Evolutionary conservation across 2,329 filamentous ascomycete genomes (phyloP).

Genomic region (Fusarium hainanense): DNA sequence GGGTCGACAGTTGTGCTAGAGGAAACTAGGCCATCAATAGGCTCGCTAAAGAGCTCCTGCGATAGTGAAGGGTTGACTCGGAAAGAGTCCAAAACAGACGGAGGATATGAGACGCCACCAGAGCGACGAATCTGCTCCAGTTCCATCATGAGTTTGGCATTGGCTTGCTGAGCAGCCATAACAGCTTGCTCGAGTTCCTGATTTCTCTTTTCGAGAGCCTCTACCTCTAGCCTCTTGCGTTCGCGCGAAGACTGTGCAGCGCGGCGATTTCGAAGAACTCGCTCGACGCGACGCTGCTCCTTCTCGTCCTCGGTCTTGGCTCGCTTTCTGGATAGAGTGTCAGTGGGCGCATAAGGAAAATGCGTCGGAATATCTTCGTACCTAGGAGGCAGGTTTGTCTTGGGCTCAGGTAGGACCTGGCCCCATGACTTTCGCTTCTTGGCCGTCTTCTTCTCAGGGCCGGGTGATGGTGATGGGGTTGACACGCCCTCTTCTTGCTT

Average conservation of each 20-base stretch:
- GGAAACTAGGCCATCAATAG: constrained; percentile 56
- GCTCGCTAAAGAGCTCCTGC: constrained; percentile 64
- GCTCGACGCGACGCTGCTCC: constrained; percentile 96
- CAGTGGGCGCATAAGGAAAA: constrained; percentile 28
- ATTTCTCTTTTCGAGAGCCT: constrained; percentile 83
- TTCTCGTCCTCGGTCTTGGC: constrained; percentile 99
- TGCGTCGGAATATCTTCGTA: constrained; percentile 54
- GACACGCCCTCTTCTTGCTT: constrained; percentile 35
- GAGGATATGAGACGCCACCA: constrained; percentile 55
- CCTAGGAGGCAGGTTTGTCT: constrained; percentile 94
- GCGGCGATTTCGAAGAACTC: constrained; percentile 94
- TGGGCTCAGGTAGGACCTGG: constrained; percentile 94
- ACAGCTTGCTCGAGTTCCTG: constrained; percentile 74
- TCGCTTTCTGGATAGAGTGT: constrained; percentile 74
- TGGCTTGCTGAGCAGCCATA: constrained; percentile 66
- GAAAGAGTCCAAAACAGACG: constrained; percentile 55
- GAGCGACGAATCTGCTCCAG: constrained; percentile 61
- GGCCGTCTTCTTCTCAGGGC: constrained; percentile 72
- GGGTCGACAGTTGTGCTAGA: constrained; percentile 67
- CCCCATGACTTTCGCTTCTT: constrained; percentile 99
- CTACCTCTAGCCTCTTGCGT: constrained; percentile 88
- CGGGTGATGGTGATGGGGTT: constrained; percentile 42
- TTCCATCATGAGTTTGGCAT: constrained; percentile 61
- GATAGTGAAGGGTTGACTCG: constrained; percentile 66
- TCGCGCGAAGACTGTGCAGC: constrained; percentile 97